Percentiles rank a stretch among this genome's conserved stretches.
Evolutionary conservation across 2,329 filamentous ascomycete genomes (phyloP).

Genomic region (Parastagonospora nodorum): DNA sequence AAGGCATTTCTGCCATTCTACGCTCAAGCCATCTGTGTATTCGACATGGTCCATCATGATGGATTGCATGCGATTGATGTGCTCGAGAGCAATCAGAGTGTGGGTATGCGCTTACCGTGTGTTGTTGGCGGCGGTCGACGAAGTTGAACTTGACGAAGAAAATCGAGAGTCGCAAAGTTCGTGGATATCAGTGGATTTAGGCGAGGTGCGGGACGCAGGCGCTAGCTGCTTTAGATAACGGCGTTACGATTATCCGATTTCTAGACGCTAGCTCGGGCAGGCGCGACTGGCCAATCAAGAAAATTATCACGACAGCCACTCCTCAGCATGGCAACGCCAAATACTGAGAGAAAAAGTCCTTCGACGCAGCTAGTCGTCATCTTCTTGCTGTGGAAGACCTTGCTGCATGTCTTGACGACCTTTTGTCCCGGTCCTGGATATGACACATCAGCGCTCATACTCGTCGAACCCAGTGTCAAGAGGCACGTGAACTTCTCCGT

Average conservation of each 20-base stretch:
- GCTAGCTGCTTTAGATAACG: conserved; percentile 20
- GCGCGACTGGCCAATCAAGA: neutral
- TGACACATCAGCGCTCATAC: conserved; percentile 73
- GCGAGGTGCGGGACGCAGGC: no score
- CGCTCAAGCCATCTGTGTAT: conserved; percentile 46
- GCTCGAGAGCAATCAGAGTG: conserved; percentile 37
- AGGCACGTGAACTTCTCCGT: conserved; percentile 25
- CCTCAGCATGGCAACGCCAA: neutral
- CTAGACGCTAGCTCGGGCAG: conserved; percentile 19
- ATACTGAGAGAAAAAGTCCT: neutral
- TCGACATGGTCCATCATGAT: conserved; percentile 33
- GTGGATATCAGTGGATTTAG: conserved; percentile 5
- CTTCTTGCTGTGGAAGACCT: conserved; percentile 69
- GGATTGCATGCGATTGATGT: conserved; percentile 38
- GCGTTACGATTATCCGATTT: conserved; percentile 15
- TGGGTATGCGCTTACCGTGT: conserved; percentile 45
- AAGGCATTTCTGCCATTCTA: conserved; percentile 44
- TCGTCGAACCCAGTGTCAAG: conserved; percentile 43
- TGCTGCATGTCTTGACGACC: conserved; percentile 67
- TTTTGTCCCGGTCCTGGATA: conserved; percentile 68
- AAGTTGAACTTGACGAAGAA: conserved; percentile 35
- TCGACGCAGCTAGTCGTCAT: conserved; percentile 23
- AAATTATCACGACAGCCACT: neutral
- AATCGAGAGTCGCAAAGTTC: conserved; percentile 12
- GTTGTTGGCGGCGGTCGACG: conserved; percentile 43